Percentiles rank a stretch among this genome's conserved stretches.
phyloP scores from a whole-genome alignment of 2,329 filamentous ascomycete species.

The Paecilomyces sp. region DNA sequence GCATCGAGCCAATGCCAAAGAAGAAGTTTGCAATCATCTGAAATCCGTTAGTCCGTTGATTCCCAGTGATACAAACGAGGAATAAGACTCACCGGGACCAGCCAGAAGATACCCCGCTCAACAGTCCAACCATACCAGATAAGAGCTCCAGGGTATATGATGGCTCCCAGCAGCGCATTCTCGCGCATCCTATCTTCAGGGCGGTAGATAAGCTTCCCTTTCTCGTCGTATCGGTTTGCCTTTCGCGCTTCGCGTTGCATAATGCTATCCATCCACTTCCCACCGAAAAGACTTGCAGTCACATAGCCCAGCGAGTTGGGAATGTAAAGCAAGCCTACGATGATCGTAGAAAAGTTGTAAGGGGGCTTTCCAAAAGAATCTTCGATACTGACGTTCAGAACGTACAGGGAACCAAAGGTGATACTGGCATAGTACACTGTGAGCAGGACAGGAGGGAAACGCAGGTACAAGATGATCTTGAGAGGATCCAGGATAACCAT shows the following conservation, averaged over 20 bases:
- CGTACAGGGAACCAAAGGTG: constrained; percentile 67
- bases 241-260: constrained; percentile 70
- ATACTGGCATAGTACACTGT: constrained; percentile 69
- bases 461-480: constrained; percentile 61
- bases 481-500: constrained; percentile 66
- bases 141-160: constrained; percentile 62
- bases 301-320: constrained; percentile 69
- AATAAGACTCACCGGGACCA: constrained; percentile 40
- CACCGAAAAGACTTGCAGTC: constrained; percentile 60
- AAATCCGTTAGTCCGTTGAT: constrained; percentile 1
- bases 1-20: constrained; percentile 72
- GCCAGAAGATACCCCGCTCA: constrained; percentile 56
- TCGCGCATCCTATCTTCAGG: constrained; percentile 79
- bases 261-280: constrained; percentile 71
- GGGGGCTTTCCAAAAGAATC: constrained; percentile 59
- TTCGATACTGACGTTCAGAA: constrained; percentile 72
- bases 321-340: constrained; percentile 71
- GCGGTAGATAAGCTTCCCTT: constrained; percentile 59
- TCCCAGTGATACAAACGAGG: background rate
- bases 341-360: constrained; percentile 61
- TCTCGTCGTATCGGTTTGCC: constrained; percentile 60
- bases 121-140: constrained; percentile 73
- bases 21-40: constrained; percentile 59
- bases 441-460: constrained; percentile 65
- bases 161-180: constrained; percentile 69